Evolutionary conservation across 2,329 filamentous ascomycete genomes (phyloP).

Genomic region (Knufia petricola): DNA sequence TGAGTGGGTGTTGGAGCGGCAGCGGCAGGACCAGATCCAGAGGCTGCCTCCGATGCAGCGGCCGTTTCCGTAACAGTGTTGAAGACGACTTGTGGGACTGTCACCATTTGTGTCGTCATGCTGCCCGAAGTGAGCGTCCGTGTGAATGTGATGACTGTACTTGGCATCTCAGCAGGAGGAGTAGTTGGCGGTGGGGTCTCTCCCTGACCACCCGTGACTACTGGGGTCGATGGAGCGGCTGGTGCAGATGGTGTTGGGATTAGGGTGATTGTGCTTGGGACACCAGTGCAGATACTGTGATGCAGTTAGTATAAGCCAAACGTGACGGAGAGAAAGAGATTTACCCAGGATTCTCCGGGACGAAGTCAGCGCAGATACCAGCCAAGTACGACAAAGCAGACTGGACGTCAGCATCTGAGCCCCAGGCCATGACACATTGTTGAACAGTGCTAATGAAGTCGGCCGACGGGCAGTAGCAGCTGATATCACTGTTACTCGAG

Average conservation of each 20-base stretch:
- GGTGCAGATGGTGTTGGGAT: constrained; percentile 43
- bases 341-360: constrained; percentile 50
- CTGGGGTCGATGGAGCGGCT: constrained; percentile 33
- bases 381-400: constrained; percentile 74
- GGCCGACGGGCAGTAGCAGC: constrained; percentile 77
- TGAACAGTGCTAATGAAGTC: constrained; percentile 72
- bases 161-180: constrained; percentile 21
- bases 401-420: constrained; percentile 55
- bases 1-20: not conserved
- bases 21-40: constrained; percentile 1
- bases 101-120: constrained; percentile 28
- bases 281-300: constrained; percentile 71
- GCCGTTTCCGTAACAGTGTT: constrained; percentile 23
- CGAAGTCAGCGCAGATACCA: constrained; percentile 74
- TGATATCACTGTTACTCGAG: constrained; percentile 69
- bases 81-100: constrained; percentile 38
- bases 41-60: constrained; percentile 6
- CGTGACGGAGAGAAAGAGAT: no score
- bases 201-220: constrained; percentile 6
- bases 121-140: constrained; percentile 21
- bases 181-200: constrained; percentile 5
- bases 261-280: constrained; percentile 52
- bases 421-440: constrained; percentile 70
- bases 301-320: constrained; percentile 3
- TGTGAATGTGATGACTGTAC: constrained; percentile 35